A percentile compares a stretch with the other conserved stretches of the same genome.
Conservation (phyloP, 2,329 filamentous ascomycete genomes). For the Stagonosporopsis tanaceti region DNA sequence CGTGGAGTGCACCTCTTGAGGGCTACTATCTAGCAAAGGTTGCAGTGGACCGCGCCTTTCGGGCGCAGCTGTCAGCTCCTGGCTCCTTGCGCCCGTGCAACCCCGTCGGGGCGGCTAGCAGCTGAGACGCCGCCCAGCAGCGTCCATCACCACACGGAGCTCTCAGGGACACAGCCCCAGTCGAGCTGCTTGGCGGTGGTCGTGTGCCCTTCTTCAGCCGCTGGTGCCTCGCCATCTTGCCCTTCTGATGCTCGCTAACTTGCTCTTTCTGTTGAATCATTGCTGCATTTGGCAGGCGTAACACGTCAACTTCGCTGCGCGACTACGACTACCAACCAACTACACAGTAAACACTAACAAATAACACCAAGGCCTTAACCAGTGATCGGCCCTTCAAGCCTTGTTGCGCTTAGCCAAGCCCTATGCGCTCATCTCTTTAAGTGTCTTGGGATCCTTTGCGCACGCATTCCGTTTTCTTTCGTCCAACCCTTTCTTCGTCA, state of each 20-base stretch:
- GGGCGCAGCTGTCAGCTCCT: conserved; percentile 7
- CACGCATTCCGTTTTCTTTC: conserved; percentile 14
- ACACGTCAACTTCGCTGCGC: conserved; percentile 9
- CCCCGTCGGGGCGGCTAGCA: conserved; percentile 12
- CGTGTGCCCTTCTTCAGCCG: conserved; percentile 18
- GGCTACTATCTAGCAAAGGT: background rate
- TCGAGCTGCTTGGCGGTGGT: conserved; percentile 16
- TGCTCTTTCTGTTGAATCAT: background rate
- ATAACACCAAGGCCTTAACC: background rate
- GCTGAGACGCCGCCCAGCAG: conserved; percentile 19
- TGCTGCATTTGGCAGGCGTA: conserved; percentile 6
- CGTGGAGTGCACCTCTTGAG: background rate
- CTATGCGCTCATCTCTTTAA: conserved; percentile 25
- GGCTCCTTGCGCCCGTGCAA: conserved; percentile 8
- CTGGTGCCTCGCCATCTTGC: background rate
- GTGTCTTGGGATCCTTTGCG: conserved; percentile 17
- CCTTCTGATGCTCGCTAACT: background rate
- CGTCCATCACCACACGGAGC: conserved; percentile 13
- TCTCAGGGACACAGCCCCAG: conserved; percentile 16
- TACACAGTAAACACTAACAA: background rate
- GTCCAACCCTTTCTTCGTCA: conserved; percentile 15
- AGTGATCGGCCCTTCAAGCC: conserved; percentile 17
- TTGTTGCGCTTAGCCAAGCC: conserved; percentile 14
- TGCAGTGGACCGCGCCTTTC: background rate
- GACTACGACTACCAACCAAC: background rate